Evolutionary conservation across 2,329 filamentous ascomycete species (phyloP), one percentile per base, ranked within the genome.

Genomic region (Diplocarpon mali): DNA sequence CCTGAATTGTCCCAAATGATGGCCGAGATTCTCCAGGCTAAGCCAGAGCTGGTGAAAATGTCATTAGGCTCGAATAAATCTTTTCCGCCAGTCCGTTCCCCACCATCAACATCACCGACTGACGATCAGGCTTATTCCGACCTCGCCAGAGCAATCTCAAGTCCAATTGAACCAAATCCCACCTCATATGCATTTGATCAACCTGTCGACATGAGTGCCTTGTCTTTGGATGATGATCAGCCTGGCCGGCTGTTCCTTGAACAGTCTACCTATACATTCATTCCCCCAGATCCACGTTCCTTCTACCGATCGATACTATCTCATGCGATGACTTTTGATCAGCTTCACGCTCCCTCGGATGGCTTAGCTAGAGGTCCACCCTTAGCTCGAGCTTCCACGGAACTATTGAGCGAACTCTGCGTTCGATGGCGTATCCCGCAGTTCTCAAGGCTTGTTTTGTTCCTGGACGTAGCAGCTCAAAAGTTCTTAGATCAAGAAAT

Each of bases 1-100:
- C 83, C 84, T 11, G 86, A 94, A 55, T 69, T 98, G 35, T 92
- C 88, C 5, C 85, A 92, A 55, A 88, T 96, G 78, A 92, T 98
- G 72, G 72, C 94, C 56, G 85, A 89, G 31, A 86, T 98, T 51
- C 70, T 96, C 34, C 87, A 85, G 49, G 83, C 83, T 5, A 87
- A 85, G 55, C 90, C 89, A 3, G 84, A 90, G 53, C 70, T 96
- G 42, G 83, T 87, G 40, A 93, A 88, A 39, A 56, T 53, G 11
- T 55, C 56, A 3, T 42, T 47, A 13, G 68, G 69, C 27, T 67
- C 71, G 16, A 75, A 78, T 38, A 78, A 75, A 58, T 62, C 70
- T 11, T 67, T 85, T 40, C 78, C 75, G 34, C 69, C 79, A 43
- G 70, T 74, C 63, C 71, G 71, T 57, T 52, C 20, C 7, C 20